These are phyloP conservation scores for Pharnaceum exiguum DNA, from an alignment of 148 eudicot genomes.

Conservation along the genomic window DNA sequence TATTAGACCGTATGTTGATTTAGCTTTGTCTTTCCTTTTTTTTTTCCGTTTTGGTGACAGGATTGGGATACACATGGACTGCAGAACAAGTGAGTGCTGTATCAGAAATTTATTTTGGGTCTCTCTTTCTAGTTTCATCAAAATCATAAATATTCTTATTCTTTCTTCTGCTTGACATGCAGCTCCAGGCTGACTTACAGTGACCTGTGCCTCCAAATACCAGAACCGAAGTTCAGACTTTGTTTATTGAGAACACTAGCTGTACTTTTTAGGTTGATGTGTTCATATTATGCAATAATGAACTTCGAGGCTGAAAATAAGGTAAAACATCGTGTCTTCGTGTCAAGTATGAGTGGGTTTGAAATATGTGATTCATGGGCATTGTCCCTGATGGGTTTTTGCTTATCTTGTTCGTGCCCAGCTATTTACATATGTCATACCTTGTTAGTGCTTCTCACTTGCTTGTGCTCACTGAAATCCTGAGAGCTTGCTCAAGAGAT, in stretches of 20 bases:
- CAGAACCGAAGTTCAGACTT: constrained; percentile 88
- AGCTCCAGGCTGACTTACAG: constrained; percentile 85
- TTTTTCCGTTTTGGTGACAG: no score
- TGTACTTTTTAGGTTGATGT: constrained; percentile 77
- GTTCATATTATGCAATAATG: constrained; percentile 80
- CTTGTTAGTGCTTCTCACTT: no score
- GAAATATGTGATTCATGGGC: not conserved
- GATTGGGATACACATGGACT: constrained; percentile 42
- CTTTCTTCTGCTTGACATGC: constrained; percentile 20
- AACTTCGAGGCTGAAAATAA: constrained; percentile 64
- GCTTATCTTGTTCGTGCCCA: no score
- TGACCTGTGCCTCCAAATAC: constrained; percentile 83
- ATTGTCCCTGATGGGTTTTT: no score
- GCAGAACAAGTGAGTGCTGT: constrained; percentile 43
- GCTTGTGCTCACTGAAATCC: no score
- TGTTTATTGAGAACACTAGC: constrained; percentile 78
- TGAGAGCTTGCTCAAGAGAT: no score
- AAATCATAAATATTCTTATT: constrained; percentile 28
- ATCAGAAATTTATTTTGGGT: constrained; percentile 7
- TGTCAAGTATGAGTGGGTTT: not conserved
- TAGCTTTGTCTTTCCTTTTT: constrained; percentile 27
- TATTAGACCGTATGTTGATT: constrained; percentile 20
- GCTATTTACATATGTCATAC: no score
- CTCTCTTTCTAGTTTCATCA: constrained; percentile 5
- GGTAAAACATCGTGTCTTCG: constrained; percentile 33